Evolutionary conservation across 1,284 basidiomycete species (phyloP), one percentile per base, ranked within the genome.

Genomic region (Naganishia sp.): DNA sequence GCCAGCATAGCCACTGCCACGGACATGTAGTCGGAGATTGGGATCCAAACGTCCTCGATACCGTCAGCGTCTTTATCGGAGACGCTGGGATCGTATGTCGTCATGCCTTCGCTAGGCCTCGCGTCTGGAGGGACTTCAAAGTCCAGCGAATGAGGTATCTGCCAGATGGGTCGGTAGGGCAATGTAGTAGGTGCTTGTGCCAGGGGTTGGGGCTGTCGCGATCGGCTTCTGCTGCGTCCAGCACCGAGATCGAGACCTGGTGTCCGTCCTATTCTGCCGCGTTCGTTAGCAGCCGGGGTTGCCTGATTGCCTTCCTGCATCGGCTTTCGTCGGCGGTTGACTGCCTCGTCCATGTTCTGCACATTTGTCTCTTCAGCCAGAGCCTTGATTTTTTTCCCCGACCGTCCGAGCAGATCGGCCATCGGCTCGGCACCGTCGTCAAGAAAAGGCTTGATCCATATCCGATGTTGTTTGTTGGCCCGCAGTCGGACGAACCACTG

Each of bases 401-500:
- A 64, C 44, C 52, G 43, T 23, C 55, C 55, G 13, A 59, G 55
- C 33, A 61, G 21, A 43, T 50, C 59, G 5, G 59, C 59, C 59
- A 61, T 61, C 39, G 57, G 44, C 49, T 64, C 42, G 36, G 63
- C 49, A 13, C 49, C 48, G 28, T 65, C 54, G 43, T 82, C 80
- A 42, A 84, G 78, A 53, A 84, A 79, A 31, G 75, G 74, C 21
- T 80, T 74, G 68, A 90, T 88, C 77, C 90, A 96, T 46, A 99
- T 78, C 16, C 89, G 85, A 76, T 99, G 96, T 73, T 94, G 90
- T 3, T 91, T 86, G 75, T 97, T 94, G 1, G 92, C 93, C 56
- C 96, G 85, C 25, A 99, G 82, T 13, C 93, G 88, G 81, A 94
- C 86, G 67, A 96, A 77, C 83, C 94, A 96, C 74, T 95, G 92